Base-by-base conservation (phyloP, 1,139 yeast species). In the Saccharomyces hybrid region DNA sequence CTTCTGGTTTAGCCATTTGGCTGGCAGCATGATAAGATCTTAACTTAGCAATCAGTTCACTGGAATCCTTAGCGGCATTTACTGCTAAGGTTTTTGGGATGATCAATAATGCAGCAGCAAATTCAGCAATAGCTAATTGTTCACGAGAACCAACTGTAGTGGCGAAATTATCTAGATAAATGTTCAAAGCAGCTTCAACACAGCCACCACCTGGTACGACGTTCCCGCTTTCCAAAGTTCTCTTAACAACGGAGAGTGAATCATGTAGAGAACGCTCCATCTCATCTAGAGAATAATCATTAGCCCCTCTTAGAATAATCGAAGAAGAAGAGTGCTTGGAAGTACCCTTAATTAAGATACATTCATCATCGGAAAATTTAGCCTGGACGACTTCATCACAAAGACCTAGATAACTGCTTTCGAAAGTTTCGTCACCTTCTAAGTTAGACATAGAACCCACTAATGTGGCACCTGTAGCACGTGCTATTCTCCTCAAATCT, bases 141-240 rank as follows among this genome's bases (percentile, higher is more conserved):
- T 95, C 99, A 69, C 99, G 83, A 24, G 97, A 89, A 2, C 98
- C 98, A 56, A 91, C 93, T 1, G 98, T 90, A 8, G 99, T 93
- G 49, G 99, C 99, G 73, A 95, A 93, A 71, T 89, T 93, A 73
- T 95, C 99, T 70, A 95, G 79, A 71, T 89, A 95, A 56, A 95
- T 90, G 75, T 90, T 91, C 65, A 95, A 80, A 9, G 99, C 97
- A 50, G 97, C 80, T 75, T 95, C 99, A 50, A 93, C 99, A 24
- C 98, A 97, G 59, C 99, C 99, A 60, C 99, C 99, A 56, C 99
- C 99, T 50, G 99, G 98, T 8, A 95, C 99, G 56, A 95, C 95
- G 62, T 81, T 75, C 14, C 98, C 98, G 67, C 95, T 84, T 74
- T 95, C 99, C 63, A 95, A 80, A 16, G 99, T 90, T 71, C 99